Conservation (phyloP, 1,284 basidiomycete genomes). For the Cryptococcus wingfieldii region DNA sequence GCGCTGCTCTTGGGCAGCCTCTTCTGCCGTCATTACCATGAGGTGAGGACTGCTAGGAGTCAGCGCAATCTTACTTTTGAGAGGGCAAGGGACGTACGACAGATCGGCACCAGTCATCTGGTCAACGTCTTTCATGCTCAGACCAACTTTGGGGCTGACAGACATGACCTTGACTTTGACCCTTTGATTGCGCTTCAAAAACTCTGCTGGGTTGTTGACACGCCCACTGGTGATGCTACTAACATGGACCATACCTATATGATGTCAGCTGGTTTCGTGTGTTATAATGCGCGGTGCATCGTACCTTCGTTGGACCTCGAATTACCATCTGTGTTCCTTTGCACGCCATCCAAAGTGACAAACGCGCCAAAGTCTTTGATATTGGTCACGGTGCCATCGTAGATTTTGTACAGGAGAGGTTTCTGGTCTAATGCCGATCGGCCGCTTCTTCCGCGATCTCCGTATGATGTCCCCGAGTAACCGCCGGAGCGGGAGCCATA, state of each 20-base stretch:
- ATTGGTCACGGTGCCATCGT: conserved; percentile 77
- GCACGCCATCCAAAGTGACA: conserved; percentile 79
- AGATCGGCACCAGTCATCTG: conserved; percentile 84
- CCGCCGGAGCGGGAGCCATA: neutral
- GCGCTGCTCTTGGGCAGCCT: conserved; percentile 72
- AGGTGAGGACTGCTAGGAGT: conserved; percentile 62
- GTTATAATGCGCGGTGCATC: neutral
- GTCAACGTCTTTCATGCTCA: conserved; percentile 98
- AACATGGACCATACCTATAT: conserved; percentile 87
- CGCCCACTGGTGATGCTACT: conserved; percentile 79
- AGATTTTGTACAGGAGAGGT: conserved; percentile 91
- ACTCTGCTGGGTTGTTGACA: conserved; percentile 79
- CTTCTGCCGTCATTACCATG: conserved; percentile 86
- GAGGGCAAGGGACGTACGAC: conserved; percentile 19
- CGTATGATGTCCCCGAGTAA: conserved; percentile 7
- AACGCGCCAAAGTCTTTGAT: conserved; percentile 96
- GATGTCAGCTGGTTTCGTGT: neutral
- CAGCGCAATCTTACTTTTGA: neutral
- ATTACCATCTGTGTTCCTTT: conserved; percentile 80
- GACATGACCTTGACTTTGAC: conserved; percentile 97
- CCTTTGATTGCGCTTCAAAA: conserved; percentile 73
- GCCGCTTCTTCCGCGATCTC: conserved; percentile 11
- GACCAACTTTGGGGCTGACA: conserved; percentile 69
- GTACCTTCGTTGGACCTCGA: conserved; percentile 14
- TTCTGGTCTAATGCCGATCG: conserved; percentile 64